phyloP scores from a whole-genome alignment of 495 filamentous ascomycete genomes.

The Xylaria telfairii region DNA sequence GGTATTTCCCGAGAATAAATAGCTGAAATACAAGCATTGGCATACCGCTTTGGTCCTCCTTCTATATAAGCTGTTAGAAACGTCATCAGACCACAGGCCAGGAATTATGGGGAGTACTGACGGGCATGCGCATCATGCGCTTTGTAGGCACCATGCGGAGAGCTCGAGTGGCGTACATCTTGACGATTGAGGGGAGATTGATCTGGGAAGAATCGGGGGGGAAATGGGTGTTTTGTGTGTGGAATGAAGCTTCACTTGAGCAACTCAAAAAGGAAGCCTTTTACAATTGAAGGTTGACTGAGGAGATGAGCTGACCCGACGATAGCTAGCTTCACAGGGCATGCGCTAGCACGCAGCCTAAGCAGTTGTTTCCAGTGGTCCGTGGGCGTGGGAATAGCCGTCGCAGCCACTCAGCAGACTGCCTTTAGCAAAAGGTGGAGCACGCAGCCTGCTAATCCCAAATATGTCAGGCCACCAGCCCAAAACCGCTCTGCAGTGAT shows the following conservation, averaged over 20 bases:
- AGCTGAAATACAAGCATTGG: constrained; percentile 26
- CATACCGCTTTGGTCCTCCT: constrained; percentile 85
- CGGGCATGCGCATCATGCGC: constrained; percentile 78
- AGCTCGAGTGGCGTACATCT: constrained; percentile 71
- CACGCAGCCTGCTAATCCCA: constrained; percentile 28
- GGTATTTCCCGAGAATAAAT: neutral
- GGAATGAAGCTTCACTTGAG: constrained; percentile 16
- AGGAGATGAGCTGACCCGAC: constrained; percentile 16
- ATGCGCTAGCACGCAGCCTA: neutral
- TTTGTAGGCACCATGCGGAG: constrained; percentile 62
- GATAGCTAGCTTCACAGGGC: neutral
- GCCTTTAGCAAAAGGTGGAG: constrained; percentile 20
- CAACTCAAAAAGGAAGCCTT: constrained; percentile 6
- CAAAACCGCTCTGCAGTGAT: constrained; percentile 37
- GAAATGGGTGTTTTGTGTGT: constrained; percentile 25
- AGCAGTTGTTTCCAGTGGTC: constrained; percentile 22
- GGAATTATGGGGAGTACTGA: constrained; percentile 55
- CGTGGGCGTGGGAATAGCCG: constrained; percentile 11
- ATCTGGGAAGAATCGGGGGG: constrained; percentile 6
- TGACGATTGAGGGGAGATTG: constrained; percentile 41
- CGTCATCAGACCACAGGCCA: constrained; percentile 33
- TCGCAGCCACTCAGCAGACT: constrained; percentile 29
- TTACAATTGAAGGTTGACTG: constrained; percentile 20
- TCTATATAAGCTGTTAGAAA: constrained; percentile 57
- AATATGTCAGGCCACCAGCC: constrained; percentile 40